Base-by-base conservation (phyloP, 2,329 filamentous ascomycete species). In the Juglanconis oblonga region DNA sequence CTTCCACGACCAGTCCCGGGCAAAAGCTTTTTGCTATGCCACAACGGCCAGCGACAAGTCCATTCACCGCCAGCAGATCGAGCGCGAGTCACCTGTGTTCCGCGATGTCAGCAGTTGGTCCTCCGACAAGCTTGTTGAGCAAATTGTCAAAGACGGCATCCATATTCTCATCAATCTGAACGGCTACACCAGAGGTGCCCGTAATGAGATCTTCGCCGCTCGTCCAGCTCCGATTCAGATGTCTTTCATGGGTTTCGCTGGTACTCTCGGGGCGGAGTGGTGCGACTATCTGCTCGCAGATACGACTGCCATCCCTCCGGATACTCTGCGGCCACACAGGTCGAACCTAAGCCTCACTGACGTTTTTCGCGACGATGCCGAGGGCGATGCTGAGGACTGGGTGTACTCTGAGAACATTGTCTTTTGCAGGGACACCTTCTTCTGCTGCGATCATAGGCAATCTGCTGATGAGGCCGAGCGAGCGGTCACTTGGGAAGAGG, bases 211-310 rank as follows among this genome's bases (percentile, higher is more conserved):
- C 4, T 99, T 99, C 72, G 95, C 95, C 29, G 95, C 95, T 29
- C 87, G 96, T 32, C 92, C 95, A 14, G 92, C 93, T 2, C 95
- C 95, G 0, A 92, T 99, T 48, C 95, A 99, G 66, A 99, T 99
- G 95, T 97, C 95, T 0, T 99, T 99, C 70, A 99, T 99, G 95
- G 95, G 95, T 0, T 99, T 99, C 71, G 95, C 95, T 0, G 95
- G 95, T 9, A 97, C 94, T 0, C 79, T 99, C 1, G 95, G 95
- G 5, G 95, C 95, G 3, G 95, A 99, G 71, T 99, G 95, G 95
- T 99, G 95, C 67, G 95, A 99, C 72, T 99, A 99, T 70, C 87
- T 99, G 14, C 83, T 98, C 32, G 93, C 95, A 3, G 95, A 99
- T 69, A 81, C 89, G 54, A 94, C 89, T 1, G 92, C 95, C 0